phyloP scores from a whole-genome alignment of 2,329 filamentous ascomycete genomes.

The Aspergillus tubingensis region DNA sequence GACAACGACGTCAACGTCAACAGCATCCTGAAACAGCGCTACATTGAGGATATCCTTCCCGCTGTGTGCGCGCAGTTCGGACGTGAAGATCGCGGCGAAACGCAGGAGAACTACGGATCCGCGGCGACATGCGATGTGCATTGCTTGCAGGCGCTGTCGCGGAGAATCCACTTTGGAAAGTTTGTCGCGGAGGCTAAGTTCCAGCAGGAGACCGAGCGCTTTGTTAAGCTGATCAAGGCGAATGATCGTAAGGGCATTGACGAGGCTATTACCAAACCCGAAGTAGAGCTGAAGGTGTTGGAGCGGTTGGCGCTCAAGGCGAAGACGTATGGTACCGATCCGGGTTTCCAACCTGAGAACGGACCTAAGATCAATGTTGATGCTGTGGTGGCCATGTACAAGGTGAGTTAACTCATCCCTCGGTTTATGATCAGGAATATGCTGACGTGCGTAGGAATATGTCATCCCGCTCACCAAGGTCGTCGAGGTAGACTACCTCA shows the following conservation, averaged over 20 bases:
- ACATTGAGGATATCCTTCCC: slow-evolving; percentile 80
- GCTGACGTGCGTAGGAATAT: slow-evolving; percentile 54
- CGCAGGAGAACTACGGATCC: slow-evolving; percentile 92
- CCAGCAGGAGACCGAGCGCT: slow-evolving; percentile 74
- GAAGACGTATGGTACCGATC: slow-evolving; percentile 89
- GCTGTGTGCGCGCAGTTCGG: slow-evolving; percentile 74
- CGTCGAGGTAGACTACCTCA: slow-evolving; percentile 96
- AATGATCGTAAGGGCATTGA: slow-evolving; percentile 80
- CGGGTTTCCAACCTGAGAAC: slow-evolving; percentile 57
- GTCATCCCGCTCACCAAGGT: slow-evolving; percentile 98
- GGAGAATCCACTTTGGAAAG: slow-evolving; percentile 95
- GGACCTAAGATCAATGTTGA: slow-evolving; percentile 83
- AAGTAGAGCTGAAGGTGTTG: slow-evolving; percentile 88
- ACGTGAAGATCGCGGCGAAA: slow-evolving; percentile 77
- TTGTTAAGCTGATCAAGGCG: slow-evolving; percentile 78
- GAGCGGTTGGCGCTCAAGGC: slow-evolving; percentile 85
- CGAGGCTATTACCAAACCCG: slow-evolving; percentile 83
- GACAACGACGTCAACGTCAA: slow-evolving; percentile 90
- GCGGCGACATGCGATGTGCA: slow-evolving; percentile 87
- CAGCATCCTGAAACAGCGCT: slow-evolving; percentile 78
- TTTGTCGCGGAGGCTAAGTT: slow-evolving; percentile 98
- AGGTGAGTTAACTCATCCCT: slow-evolving; percentile 37
- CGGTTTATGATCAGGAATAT: neutral
- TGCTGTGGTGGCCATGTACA: slow-evolving; percentile 86
- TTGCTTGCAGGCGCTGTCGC: slow-evolving; percentile 83